Evolutionary conservation across 805 yeast species (phyloP), one percentile per base, ranked within the genome.

Genomic region (Wickerhamiella lipophila): DNA sequence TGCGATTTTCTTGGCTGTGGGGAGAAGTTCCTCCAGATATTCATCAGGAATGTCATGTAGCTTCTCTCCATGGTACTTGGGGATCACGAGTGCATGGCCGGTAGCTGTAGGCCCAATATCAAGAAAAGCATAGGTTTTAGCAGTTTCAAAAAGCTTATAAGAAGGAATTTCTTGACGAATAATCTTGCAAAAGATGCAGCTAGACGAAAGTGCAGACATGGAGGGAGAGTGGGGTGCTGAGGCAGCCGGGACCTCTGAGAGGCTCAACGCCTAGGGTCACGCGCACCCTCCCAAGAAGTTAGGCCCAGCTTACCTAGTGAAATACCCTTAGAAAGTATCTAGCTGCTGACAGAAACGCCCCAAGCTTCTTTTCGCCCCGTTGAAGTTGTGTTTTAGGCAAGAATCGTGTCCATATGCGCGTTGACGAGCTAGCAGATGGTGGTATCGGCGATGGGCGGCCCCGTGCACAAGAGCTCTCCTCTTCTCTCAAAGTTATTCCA

Each of bases 91-190:
- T 27, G 89, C 77, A 64, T 89, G 98, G 23, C 95, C 96, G 59
- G 77, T 76, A 8, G 95, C 71, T 15, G 89, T 83, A 53, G 98
- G 97, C 58, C 86, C 92, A 61, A 89, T 88, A 61, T 89, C 98
- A 59, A 92, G 71, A 64, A 89, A 92, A 0, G 97, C 85, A 47
- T 61, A 61, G n/a, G 85, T 67, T 58, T 75, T 72, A 52, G 81
- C 72, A n/a, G 96, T 85, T 66, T 89, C 98, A 59, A 83, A 73
- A 53, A 89, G 68, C 65, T 89, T 92, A 71, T 85, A 78, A 1
- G 94, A 83, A 29, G 98, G 98, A 61, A 89, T 92, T 59, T 92
- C 96, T 49, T 96, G 87, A 62, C 86, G 86, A 69, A 89, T 79
- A 66, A 89, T 89, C 61, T 88, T 86, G 72, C 97, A 89, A 63